phyloP scores from a whole-genome alignment of 2,329 filamentous ascomycete species.

The Anthostomella pinea region DNA sequence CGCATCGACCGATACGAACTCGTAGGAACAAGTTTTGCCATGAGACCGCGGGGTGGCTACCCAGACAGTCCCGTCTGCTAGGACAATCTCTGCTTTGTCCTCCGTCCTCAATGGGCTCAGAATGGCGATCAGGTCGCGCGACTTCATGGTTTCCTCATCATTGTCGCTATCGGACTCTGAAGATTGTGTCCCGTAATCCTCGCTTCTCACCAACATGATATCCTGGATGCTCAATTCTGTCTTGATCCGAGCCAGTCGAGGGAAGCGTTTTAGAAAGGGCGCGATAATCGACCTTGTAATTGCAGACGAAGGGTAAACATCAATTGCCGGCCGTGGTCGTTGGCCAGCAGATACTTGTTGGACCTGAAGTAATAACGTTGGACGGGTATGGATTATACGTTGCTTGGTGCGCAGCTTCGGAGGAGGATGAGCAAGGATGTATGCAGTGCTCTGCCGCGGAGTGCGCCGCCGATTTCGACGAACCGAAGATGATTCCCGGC shows the following conservation, averaged over 20 bases:
- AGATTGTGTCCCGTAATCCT: conserved; percentile 55
- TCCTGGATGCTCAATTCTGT: conserved; percentile 66
- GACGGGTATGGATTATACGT: conserved; percentile 63
- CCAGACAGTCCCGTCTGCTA: conserved; percentile 63
- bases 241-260: conserved; percentile 61
- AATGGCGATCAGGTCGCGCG: conserved; percentile 60
- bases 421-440: conserved; percentile 66
- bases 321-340: conserved; percentile 65
- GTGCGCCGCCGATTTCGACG: conserved; percentile 41
- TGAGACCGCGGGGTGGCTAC: conserved; percentile 48
- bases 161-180: conserved; percentile 30
- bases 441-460: conserved; percentile 58
- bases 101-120: conserved; percentile 60
- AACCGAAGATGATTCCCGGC: conserved; percentile 38
- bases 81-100: conserved; percentile 61
- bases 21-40: conserved; percentile 48
- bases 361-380: conserved; percentile 68
- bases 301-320: conserved; percentile 68
- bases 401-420: conserved; percentile 58
- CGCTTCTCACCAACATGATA: conserved; percentile 67
- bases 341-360: conserved; percentile 61
- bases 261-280: conserved; percentile 57
- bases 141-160: conserved; percentile 43
- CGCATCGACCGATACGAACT: conserved; percentile 61
- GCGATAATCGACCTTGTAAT: conserved; percentile 56